phyloP scores from a whole-genome alignment of 1,284 basidiomycete genomes.

The Naganishia albida region DNA sequence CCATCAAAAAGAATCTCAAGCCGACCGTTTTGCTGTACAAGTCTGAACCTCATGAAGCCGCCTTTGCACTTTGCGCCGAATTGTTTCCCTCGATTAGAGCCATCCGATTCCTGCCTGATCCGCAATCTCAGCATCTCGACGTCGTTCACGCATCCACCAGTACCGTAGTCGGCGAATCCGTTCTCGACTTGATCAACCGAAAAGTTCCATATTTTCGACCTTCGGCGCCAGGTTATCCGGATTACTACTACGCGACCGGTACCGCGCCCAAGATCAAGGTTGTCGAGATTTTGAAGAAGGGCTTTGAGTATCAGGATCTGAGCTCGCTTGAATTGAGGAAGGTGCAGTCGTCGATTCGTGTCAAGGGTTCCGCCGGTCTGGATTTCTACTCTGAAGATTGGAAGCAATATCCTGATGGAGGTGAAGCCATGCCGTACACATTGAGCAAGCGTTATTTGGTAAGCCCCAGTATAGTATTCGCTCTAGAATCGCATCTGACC shows the following conservation, averaged over 20 bases:
- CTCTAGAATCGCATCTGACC: background rate
- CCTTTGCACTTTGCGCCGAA: too few species aligned
- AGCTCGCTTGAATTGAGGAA: background rate
- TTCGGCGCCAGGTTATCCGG: background rate
- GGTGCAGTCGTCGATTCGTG: background rate
- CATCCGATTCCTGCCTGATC: background rate
- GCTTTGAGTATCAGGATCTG: background rate
- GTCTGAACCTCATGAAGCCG: too few species aligned
- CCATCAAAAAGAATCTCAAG: too few species aligned
- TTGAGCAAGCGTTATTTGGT: background rate
- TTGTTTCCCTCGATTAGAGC: background rate
- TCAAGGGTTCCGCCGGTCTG: background rate
- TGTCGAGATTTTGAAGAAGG: constrained; percentile 1
- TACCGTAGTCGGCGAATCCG: too few species aligned
- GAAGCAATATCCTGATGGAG: background rate
- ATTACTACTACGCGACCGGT: background rate
- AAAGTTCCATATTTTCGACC: too few species aligned
- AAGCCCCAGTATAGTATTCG: background rate
- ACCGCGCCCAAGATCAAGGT: background rate
- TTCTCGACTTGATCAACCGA: too few species aligned
- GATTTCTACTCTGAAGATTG: background rate
- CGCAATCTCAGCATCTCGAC: background rate
- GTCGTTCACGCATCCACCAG: too few species aligned
- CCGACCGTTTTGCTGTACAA: too few species aligned
- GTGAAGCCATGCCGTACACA: background rate